phyloP scores from a whole-genome alignment of 495 filamentous ascomycete genomes.

The Lasiosphaeria miniovina region DNA sequence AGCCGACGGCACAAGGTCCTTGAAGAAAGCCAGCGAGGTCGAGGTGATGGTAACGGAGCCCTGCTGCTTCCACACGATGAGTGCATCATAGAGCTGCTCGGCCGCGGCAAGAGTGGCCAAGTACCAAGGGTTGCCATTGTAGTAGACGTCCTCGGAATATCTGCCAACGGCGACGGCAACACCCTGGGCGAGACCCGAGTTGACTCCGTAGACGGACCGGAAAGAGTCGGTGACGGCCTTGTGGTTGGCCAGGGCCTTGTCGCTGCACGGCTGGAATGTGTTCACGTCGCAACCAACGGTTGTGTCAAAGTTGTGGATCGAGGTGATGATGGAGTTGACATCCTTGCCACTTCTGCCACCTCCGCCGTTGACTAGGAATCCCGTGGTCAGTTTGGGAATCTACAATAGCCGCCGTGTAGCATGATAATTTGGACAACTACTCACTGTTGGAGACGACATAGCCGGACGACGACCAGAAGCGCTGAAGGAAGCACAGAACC shows the following conservation, averaged over 20 bases:
- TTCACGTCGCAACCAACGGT: slow-evolving; percentile 53
- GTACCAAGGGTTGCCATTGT: slow-evolving; percentile 67
- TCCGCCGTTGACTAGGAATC: slow-evolving; percentile 28
- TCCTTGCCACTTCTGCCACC: slow-evolving; percentile 56
- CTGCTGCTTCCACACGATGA: slow-evolving; percentile 57
- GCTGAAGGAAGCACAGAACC: slow-evolving; percentile 59
- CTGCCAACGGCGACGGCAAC: slow-evolving; percentile 61
- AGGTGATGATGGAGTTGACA: slow-evolving; percentile 58
- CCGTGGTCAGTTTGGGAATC: not conserved
- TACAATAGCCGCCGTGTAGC: not conserved
- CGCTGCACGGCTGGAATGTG: slow-evolving; percentile 63
- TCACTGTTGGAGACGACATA: slow-evolving; percentile 57
- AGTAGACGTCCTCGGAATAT: slow-evolving; percentile 67
- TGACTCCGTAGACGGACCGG: slow-evolving; percentile 58
- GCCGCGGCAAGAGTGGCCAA: slow-evolving; percentile 62
- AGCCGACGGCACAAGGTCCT: slow-evolving; percentile 47
- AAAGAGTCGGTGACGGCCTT: slow-evolving; percentile 63
- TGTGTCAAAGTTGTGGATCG: slow-evolving; percentile 64
- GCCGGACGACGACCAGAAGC: slow-evolving; percentile 57
- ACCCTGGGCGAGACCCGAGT: slow-evolving; percentile 46
- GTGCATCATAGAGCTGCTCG: slow-evolving; percentile 62
- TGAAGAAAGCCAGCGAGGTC: slow-evolving; percentile 57
- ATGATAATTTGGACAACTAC: not conserved
- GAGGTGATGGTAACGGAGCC: slow-evolving; percentile 52
- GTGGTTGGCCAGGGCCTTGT: slow-evolving; percentile 61